Evolutionary conservation across 306 rosid species (phyloP), one percentile per base, ranked within the genome.

Genomic region (Quillaja saponaria): DNA sequence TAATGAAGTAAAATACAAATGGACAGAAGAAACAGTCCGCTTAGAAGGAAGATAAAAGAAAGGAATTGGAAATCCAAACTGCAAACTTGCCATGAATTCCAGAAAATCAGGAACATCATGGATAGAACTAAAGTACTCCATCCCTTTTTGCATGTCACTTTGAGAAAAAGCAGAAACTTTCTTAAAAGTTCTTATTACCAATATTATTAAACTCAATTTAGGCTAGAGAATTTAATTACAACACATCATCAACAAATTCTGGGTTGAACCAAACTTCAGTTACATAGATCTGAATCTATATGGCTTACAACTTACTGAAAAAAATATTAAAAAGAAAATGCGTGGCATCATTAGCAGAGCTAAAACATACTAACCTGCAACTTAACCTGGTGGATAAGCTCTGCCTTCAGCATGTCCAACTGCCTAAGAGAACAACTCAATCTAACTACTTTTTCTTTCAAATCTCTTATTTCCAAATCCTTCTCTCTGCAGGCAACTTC

Each of bases 361-460:
- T 44, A 66, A 38, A 25, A 46, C 35, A 64, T 34, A 76, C 76
- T 71, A 44, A 77, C 81, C 80, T 75, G 74, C 28, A 68, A 67
- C 56, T 81, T 78, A 61, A 85, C 75, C 68, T 91, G 84, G 50
- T 75, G 87, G 49, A 73, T 53, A 68, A 91, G 90, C 59, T 88
- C 95, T 8, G 76, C 80, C 34, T 68, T 91, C 61, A 78, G 81
- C 76, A 46, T 84, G 62, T 88, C 96, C 61, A 56, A 64, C 58
- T 86, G 87, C 68, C 87, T 77, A 52, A 80, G 78, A 19, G 80
- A 68, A 55, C 77, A 68, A 66, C 74, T 88, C 58, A 88, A 64
- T 55, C 67, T 69, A 21, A 91, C 88, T 56, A 91, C 59, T 58
- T 87, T 91, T 69, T 83, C 91, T 59, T 91, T 91, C 64, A 91